A percentile compares a stretch with the other conserved stretches of the same genome.
Conservation (phyloP, 2,329 filamentous ascomycete species). For the Ophiognomonia clavigignenti-juglandacearum region DNA sequence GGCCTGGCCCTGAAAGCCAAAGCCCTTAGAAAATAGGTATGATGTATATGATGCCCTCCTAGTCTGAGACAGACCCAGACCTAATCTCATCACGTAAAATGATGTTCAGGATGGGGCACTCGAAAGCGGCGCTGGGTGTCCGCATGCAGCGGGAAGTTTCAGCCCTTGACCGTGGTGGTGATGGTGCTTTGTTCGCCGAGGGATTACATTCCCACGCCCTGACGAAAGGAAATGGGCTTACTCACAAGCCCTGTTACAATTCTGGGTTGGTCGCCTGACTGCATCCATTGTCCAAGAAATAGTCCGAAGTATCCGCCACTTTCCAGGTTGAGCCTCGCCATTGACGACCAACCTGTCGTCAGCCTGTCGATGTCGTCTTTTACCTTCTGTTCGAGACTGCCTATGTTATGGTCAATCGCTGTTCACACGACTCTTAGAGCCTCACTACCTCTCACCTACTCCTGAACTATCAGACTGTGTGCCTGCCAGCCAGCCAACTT, state of each 20-base stretch:
- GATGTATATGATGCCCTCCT: no score
- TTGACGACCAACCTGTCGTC: no score
- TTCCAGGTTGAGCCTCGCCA: neutral
- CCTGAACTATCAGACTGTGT: no score
- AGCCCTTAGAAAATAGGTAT: no score
- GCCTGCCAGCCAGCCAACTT: no score
- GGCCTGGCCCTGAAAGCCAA: no score
- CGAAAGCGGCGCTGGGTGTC: neutral
- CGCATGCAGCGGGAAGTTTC: slow-evolving; percentile 6
- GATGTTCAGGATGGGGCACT: neutral
- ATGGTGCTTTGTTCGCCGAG: slow-evolving; percentile 1
- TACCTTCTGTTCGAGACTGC: no score
- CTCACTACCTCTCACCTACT: no score
- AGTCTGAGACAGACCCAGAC: neutral
- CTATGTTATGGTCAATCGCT: no score
- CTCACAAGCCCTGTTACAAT: neutral
- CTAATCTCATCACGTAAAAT: neutral
- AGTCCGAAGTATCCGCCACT: neutral
- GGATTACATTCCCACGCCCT: neutral
- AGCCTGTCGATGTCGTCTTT: no score
- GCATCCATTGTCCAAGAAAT: neutral
- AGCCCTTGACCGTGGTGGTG: neutral
- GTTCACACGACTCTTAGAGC: no score
- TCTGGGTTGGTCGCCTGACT: neutral
- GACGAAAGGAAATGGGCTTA: neutral